Percentiles rank a stretch among this genome's conserved stretches.
These are phyloP conservation scores for Pleurotus giganteus DNA, from an alignment of 768 basidiomycete species.

Conservation along the genomic window DNA sequence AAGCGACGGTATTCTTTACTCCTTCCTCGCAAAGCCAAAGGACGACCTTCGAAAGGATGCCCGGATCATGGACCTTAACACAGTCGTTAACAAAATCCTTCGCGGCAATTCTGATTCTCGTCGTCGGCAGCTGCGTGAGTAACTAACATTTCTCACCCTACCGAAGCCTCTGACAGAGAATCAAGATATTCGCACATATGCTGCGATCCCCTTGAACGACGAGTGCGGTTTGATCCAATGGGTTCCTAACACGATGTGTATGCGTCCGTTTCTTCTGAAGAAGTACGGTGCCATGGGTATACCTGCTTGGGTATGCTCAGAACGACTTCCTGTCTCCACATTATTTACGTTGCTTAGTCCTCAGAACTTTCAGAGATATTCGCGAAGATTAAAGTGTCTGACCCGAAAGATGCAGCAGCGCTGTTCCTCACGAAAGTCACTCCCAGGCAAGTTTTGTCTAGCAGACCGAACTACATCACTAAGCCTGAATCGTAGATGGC, in stretches of 20 bases:
- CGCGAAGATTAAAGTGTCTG: constrained; percentile 46
- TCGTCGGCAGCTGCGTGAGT: constrained; percentile 83
- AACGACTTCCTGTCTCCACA: background rate
- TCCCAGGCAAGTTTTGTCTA: constrained; percentile 42
- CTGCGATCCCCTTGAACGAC: constrained; percentile 97
- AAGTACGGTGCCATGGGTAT: constrained; percentile 53
- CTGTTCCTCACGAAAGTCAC: constrained; percentile 57
- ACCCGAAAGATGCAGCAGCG: constrained; percentile 49
- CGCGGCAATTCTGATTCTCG: constrained; percentile 94
- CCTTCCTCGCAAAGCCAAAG: constrained; percentile 94
- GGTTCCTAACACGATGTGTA: constrained; percentile 89
- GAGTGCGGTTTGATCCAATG: constrained; percentile 98
- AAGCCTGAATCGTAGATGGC: constrained; percentile 45
- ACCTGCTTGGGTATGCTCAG: constrained; percentile 34
- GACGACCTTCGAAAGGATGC: constrained; percentile 98
- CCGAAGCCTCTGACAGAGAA: background rate
- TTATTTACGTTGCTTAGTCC: constrained; percentile 29
- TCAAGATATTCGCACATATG: constrained; percentile 91
- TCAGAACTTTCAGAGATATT: constrained; percentile 45
- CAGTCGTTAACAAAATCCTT: constrained; percentile 94
- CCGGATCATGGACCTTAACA: constrained; percentile 95
- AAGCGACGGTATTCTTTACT: constrained; percentile 79
- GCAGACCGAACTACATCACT: background rate
- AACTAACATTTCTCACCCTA: background rate
- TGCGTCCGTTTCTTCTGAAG: constrained; percentile 72